These are phyloP conservation scores for Diphasiastrum complanatum DNA, from an alignment of 83 land plant species.

Conservation along the genomic window DNA sequence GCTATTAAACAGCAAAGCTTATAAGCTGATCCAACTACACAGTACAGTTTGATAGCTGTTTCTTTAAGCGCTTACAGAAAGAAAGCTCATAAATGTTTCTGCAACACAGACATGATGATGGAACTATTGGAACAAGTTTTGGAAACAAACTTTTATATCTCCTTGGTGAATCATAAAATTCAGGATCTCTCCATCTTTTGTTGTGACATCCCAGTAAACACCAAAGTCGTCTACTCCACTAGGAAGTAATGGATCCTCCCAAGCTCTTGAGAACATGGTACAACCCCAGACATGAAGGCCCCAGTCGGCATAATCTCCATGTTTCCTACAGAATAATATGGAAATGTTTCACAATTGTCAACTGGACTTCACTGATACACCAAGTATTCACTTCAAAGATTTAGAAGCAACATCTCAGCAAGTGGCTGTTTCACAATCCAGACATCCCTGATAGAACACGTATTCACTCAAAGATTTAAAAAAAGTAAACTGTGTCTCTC, in stretches of 20 bases:
- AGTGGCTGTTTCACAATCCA: too few relatives aligned
- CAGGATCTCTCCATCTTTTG: conserved; percentile 4
- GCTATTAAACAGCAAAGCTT: too few relatives aligned
- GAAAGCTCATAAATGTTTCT: neutral
- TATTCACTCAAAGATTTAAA: too few relatives aligned
- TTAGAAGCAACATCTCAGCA: too few relatives aligned
- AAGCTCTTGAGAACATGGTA: conserved; percentile 12
- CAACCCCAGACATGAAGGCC: conserved; percentile 40
- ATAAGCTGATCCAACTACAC: neutral
- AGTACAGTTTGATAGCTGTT: neutral
- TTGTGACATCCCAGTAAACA: conserved; percentile 32
- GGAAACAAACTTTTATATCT: conserved; percentile 16
- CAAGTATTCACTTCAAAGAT: too few relatives aligned
- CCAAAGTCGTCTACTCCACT: conserved; percentile 29
- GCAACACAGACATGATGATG: neutral
- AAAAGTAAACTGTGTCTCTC: too few relatives aligned
- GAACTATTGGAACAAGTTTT: too few relatives aligned
- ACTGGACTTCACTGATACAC: too few relatives aligned
- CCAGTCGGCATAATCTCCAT: conserved; percentile 30
- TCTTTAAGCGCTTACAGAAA: neutral
- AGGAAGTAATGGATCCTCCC: conserved; percentile 29
- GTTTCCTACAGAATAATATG: conserved; percentile 30
- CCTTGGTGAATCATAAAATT: conserved; percentile 32
- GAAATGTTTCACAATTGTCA: too few relatives aligned
- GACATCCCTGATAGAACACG: too few relatives aligned